phyloP scores from a whole-genome alignment of 305 asterid species.

The Solanum hybrid region DNA sequence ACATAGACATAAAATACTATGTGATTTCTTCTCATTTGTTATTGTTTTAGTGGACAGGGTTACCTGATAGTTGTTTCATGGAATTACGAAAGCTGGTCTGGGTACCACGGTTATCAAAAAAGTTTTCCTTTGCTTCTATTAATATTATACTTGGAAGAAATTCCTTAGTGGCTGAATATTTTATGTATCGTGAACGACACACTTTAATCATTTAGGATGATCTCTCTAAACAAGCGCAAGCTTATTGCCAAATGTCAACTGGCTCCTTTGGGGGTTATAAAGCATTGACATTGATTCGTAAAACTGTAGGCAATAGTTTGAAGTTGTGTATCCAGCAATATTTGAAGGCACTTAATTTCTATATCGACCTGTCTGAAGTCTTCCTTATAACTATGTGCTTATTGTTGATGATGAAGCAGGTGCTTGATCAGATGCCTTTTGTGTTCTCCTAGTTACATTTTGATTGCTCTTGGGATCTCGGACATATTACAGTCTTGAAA shows the following conservation, averaged over 20 bases:
- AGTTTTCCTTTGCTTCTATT: neutral
- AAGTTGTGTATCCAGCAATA: neutral
- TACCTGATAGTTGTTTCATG: neutral
- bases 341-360: neutral
- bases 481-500: neutral
- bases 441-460: neutral
- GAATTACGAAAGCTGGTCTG: neutral
- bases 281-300: neutral
- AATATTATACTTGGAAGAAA: neutral
- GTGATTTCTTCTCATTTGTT: neutral
- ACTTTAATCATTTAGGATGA: neutral
- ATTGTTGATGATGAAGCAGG: neutral
- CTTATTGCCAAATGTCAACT: neutral
- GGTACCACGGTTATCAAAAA: neutral
- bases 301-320: neutral
- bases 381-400: neutral
- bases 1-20: neutral
- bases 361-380: neutral
- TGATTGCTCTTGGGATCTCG: neutral
- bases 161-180: neutral
- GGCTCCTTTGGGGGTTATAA: neutral
- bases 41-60: no score
- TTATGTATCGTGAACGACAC: neutral
- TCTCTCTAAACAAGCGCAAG: neutral
- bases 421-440: neutral